These are phyloP conservation scores for Simmondsia chinensis DNA, from an alignment of 148 eudicot genomes.

Conservation along the genomic window DNA sequence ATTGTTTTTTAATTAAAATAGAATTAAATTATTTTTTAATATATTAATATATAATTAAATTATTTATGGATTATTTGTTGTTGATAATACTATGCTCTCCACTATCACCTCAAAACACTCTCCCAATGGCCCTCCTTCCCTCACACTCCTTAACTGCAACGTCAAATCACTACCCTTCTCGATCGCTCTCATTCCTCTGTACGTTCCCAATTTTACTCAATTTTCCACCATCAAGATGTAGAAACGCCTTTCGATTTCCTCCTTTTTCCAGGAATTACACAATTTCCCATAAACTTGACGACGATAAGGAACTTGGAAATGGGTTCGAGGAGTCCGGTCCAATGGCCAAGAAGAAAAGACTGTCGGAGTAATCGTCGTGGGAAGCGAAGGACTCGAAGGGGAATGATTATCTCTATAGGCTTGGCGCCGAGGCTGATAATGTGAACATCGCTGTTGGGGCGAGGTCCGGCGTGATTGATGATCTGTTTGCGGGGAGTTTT, in stretches of 20 bases:
- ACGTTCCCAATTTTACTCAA: slow-evolving; percentile 7
- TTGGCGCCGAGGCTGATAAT: slow-evolving; percentile 89
- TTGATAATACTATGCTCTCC: too few species aligned
- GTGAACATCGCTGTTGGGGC: slow-evolving; percentile 93
- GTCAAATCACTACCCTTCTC: too few species aligned
- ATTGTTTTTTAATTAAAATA: too few species aligned
- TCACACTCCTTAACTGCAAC: too few species aligned
- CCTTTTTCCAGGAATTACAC: slow-evolving; percentile 3
- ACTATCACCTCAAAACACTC: too few species aligned
- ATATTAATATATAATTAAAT: too few species aligned
- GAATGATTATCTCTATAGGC: slow-evolving; percentile 80
- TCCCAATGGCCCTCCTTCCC: too few species aligned
- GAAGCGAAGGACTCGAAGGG: slow-evolving; percentile 74
- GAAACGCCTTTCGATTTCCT: slow-evolving; percentile 2
- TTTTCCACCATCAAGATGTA: background rate
- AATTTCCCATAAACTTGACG: slow-evolving; percentile 8
- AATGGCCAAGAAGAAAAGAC: slow-evolving; percentile 24
- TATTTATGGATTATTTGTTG: too few species aligned
- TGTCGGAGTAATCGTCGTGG: slow-evolving; percentile 93
- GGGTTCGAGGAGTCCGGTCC: slow-evolving; percentile 2
- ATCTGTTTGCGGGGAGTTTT: slow-evolving; percentile 75
- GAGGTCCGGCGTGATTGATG: slow-evolving; percentile 79
- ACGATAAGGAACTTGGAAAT: background rate
- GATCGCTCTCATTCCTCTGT: slow-evolving; percentile 10
- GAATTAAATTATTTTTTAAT: too few species aligned